phyloP scores from a whole-genome alignment of 2,329 filamentous ascomycete genomes.

The Diaporthe vaccinii region DNA sequence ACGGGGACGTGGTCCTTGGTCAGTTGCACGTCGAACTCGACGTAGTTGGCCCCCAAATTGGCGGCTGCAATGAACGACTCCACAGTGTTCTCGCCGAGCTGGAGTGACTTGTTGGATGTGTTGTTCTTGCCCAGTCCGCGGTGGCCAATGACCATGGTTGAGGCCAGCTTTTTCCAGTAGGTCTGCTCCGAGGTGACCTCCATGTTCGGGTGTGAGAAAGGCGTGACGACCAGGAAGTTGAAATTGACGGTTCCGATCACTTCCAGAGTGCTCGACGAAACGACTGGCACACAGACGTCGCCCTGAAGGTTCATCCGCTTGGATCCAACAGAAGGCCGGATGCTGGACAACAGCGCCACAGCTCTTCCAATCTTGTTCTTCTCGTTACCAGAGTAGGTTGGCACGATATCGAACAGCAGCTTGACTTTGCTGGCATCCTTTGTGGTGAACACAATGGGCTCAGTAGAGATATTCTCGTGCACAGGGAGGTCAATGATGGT shows the following conservation, averaged over 20 bases:
- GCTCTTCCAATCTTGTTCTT: slow-evolving; percentile 91
- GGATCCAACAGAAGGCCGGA: slow-evolving; percentile 85
- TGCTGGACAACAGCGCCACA: slow-evolving; percentile 87
- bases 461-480: slow-evolving; percentile 92
- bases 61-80: slow-evolving; percentile 96
- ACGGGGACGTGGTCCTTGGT: slow-evolving; percentile 99
- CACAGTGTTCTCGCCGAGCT: slow-evolving; percentile 96
- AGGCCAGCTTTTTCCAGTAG: slow-evolving; percentile 94
- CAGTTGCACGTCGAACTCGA: slow-evolving; percentile 90
- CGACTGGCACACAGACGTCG: slow-evolving; percentile 91
- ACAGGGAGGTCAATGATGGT: slow-evolving; percentile 93
- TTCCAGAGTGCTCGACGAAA: slow-evolving; percentile 82
- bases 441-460: slow-evolving; percentile 91
- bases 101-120: slow-evolving; percentile 84
- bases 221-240: slow-evolving; percentile 95
- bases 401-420: slow-evolving; percentile 93
- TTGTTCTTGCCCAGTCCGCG: slow-evolving; percentile 91
- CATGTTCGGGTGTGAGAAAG: slow-evolving; percentile 95
- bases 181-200: slow-evolving; percentile 90
- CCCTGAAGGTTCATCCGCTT: slow-evolving; percentile 94
- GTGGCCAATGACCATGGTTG: slow-evolving; percentile 84
- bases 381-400: slow-evolving; percentile 91
- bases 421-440: slow-evolving; percentile 85
- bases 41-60: slow-evolving; percentile 85
- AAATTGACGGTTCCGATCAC: slow-evolving; percentile 97